phyloP scores from a whole-genome alignment of 2,329 filamentous ascomycete genomes.

The Monilinia polystroma region DNA sequence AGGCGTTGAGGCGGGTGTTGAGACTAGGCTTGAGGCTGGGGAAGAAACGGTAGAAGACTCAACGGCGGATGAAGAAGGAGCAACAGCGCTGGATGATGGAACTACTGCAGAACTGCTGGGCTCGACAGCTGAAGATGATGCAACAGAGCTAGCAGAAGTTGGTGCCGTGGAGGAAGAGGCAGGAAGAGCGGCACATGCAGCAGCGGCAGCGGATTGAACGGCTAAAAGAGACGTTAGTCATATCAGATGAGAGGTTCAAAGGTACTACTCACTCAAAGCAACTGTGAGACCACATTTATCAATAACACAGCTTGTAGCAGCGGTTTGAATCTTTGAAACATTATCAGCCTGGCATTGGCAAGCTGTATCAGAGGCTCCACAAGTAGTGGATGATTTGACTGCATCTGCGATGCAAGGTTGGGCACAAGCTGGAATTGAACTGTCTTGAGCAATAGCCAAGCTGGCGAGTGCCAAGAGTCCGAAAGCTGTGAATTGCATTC shows the following conservation, averaged over 20 bases:
- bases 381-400: slow-evolving; percentile 11
- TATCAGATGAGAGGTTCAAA: neutral
- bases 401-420: slow-evolving; percentile 16
- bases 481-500: slow-evolving; percentile 20
- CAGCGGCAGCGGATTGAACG: slow-evolving; percentile 5
- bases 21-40: neutral
- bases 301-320: slow-evolving; percentile 22
- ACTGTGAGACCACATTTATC: slow-evolving; percentile 1
- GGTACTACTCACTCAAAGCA: slow-evolving; percentile 17
- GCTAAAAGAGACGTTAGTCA: slow-evolving; percentile 5
- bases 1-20: neutral
- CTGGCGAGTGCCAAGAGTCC: slow-evolving; percentile 19
- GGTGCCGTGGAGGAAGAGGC: slow-evolving; percentile 2
- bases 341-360: slow-evolving; percentile 19
- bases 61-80: slow-evolving; percentile 11
- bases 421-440: slow-evolving; percentile 18
- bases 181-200: slow-evolving; percentile 11
- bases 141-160: slow-evolving; percentile 1
- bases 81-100: neutral
- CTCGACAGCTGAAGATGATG: neutral
- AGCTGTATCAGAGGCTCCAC: slow-evolving; percentile 15
- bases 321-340: slow-evolving; percentile 8
- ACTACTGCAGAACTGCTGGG: neutral
- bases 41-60: neutral
- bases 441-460: slow-evolving; percentile 17